Evolutionary conservation across 768 basidiomycete genomes (phyloP), one percentile per base, ranked within the genome.

Genomic region (Xerocomus spinulosus): DNA sequence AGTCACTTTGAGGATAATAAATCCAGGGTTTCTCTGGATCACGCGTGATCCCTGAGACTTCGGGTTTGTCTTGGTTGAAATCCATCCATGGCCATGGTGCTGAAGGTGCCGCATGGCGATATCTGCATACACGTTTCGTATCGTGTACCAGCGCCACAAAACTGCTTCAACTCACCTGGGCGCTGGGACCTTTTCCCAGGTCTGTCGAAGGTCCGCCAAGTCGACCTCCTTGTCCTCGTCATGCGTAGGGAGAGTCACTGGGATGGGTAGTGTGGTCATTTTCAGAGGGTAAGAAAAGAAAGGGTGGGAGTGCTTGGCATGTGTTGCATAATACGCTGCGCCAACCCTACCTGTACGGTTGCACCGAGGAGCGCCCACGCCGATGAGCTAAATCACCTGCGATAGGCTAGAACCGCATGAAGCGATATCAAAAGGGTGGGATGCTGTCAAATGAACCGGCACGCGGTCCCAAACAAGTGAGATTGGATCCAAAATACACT

Each of bases 1-100:
- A 82, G 12, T 73, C 62, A 1, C 73, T 72, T 49, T 78, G 73
- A 0, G 80, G 79, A 53, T 81, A 81, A 50, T 44, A 39, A 7
- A 45, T 29, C 73, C 73, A 75, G 4, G 15, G 40, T 9, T 49
- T 35, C 21, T 20, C 5, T 9, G n/a, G 14, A 3, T 1, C 14
- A 9, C 49, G 54, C 4, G 52, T 25, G 8, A 53, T 44, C 1
- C 44, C 44, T 3, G 17, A 21, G 8, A 66, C 57, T 10, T 51
- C 17, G 4, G 55, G 46, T 0, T 35, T 44, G 47, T 62, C 67
- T 28, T 44, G 46, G 49, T 61, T 53, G 26, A 72, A 61, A 51
- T 73, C 66, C 52, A 73, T 64, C 61, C 68, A 73, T n/a, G 72
- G 71, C 72, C 71, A 73, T 24, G 71, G 71, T 15, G 68, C 70